Evolutionary conservation across 345 rosid genomes (phyloP).

Genomic region (Eucalyptus decipiens): DNA sequence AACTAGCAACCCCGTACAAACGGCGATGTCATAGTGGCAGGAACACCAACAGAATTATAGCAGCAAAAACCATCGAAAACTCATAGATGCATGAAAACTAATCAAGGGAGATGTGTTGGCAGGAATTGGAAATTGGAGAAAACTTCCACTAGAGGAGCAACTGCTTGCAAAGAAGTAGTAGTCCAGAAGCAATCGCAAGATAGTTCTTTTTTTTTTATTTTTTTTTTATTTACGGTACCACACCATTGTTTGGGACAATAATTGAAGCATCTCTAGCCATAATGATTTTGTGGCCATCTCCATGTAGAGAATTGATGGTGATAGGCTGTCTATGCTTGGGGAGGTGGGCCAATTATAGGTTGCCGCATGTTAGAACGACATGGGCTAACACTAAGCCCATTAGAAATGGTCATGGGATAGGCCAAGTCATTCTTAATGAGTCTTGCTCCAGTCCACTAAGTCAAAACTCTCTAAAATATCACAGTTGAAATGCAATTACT

Average conservation of each 20-base stretch:
- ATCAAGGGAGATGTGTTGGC: neutral
- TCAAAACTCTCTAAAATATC: neutral
- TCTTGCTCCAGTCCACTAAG: neutral
- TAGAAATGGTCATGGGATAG: neutral
- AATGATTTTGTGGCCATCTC: neutral
- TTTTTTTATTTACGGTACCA: neutral
- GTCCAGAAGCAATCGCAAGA: neutral
- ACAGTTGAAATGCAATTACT: rapidly evolving
- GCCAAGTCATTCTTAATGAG: neutral
- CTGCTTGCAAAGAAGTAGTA: neutral
- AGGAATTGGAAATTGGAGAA: neutral
- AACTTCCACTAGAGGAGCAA: neutral
- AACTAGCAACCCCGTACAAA: neutral
- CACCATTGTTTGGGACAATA: neutral
- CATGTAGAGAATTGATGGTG: neutral
- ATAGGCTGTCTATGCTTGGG: neutral
- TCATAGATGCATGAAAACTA: neutral
- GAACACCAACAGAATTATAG: neutral
- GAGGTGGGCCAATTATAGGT: neutral
- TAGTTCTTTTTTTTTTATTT: neutral
- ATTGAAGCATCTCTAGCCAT: neutral
- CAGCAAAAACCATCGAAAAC: neutral
- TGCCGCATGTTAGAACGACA: neutral
- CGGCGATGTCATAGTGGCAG: neutral
- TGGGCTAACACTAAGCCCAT: neutral